Conservation (phyloP, 1,139 yeast genomes). For the Kodamaea arcana region DNA sequence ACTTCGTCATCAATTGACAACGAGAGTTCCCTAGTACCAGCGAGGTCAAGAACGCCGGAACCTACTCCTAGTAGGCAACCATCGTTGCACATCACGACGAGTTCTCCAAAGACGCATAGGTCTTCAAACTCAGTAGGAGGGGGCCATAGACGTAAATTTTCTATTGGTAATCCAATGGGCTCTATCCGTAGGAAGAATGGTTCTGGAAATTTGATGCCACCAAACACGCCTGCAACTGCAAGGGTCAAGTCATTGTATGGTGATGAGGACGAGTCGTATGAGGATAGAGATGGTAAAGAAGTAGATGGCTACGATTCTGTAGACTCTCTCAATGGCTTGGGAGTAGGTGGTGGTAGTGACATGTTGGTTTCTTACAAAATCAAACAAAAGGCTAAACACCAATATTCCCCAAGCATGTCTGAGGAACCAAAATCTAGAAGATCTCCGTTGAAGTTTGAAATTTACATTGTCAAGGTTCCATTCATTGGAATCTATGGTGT, state of each 20-base stretch:
- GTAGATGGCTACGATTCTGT: constrained; percentile 53
- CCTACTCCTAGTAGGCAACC: constrained; percentile 36
- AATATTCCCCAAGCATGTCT: constrained; percentile 25
- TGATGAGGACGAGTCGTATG: background rate
- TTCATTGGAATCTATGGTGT: constrained; percentile 88
- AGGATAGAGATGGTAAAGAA: constrained; percentile 11
- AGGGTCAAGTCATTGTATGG: constrained; percentile 34
- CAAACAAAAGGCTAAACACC: constrained; percentile 47
- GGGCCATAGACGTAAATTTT: constrained; percentile 58
- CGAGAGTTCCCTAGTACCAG: constrained; percentile 11
- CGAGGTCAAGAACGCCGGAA: constrained; percentile 27
- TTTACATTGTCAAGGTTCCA: constrained; percentile 90
- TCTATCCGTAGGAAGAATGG: constrained; percentile 46
- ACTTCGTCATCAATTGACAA: constrained; percentile 31
- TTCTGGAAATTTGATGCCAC: constrained; percentile 43
- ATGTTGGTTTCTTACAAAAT: constrained; percentile 60
- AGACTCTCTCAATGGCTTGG: constrained; percentile 52
- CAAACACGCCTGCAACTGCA: constrained; percentile 51
- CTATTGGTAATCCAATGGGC: constrained; percentile 54
- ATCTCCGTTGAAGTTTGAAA: constrained; percentile 78
- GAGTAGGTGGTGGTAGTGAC: constrained; percentile 56
- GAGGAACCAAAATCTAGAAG: constrained; percentile 21
- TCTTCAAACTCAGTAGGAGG: constrained; percentile 27
- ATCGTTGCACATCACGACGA: constrained; percentile 31
- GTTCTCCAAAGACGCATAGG: constrained; percentile 21